phyloP scores from a whole-genome alignment of 2,329 filamentous ascomycete genomes.

The Scytalidium sp. region DNA sequence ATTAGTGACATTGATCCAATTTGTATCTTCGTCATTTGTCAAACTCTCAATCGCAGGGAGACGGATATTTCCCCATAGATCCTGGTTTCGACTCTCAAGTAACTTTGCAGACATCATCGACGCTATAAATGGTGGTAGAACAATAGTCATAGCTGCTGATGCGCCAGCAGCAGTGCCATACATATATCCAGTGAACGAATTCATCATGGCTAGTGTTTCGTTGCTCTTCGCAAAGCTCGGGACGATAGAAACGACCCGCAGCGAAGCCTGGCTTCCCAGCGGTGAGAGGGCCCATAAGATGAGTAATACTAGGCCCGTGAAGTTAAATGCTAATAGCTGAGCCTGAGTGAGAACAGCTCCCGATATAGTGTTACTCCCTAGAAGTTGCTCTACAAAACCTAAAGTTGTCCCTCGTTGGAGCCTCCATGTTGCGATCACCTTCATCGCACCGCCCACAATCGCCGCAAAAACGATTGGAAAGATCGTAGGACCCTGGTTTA shows the following conservation, averaged over 20 bases:
- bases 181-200: background rate
- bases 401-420: slow-evolving; percentile 10
- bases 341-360: slow-evolving; percentile 12
- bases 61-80: background rate
- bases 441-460: slow-evolving; percentile 14
- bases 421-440: slow-evolving; percentile 14
- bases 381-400: slow-evolving; percentile 13
- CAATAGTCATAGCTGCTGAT: background rate
- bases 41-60: background rate
- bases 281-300: slow-evolving; percentile 15
- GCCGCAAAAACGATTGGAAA: slow-evolving; percentile 16
- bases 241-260: background rate
- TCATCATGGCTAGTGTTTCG: background rate
- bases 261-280: slow-evolving; percentile 1
- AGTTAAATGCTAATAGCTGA: slow-evolving; percentile 8
- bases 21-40: background rate
- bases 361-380: slow-evolving; percentile 14
- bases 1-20: background rate
- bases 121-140: background rate
- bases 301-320: slow-evolving; percentile 8
- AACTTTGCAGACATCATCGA: background rate
- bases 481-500: slow-evolving; percentile 7
- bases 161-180: background rate
- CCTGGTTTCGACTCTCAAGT: background rate
- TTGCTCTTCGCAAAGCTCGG: background rate